Evolutionary conservation across 2,329 filamentous ascomycete genomes (phyloP), one percentile per base, ranked within the genome.

Genomic region (Phoma sp.): DNA sequence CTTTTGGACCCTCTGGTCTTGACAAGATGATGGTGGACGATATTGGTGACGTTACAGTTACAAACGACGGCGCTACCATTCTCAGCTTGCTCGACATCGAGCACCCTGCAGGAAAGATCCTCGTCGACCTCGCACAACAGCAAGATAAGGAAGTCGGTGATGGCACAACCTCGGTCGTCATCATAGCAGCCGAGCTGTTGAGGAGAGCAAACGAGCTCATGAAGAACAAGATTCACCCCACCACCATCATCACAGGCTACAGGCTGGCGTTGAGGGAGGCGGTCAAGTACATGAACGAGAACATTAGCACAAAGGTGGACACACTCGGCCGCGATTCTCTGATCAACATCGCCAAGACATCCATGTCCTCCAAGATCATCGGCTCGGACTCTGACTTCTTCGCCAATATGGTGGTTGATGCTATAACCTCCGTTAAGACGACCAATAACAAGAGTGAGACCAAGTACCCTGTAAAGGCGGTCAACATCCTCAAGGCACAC

Each of bases 21-120:
- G 95, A 99, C 77, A 99, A 99, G 86, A 99, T 99, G 95, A 98
- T 99, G 95, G 95, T 99, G 70, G 95, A 99, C 80, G 95, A 99
- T 76, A 98, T 99, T 77, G 95, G 95, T 74, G 95, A 99, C 81
- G 95, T 99, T 56, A 99, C 95, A 58, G 95, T 99, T 55, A 99
- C 95, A 65, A 99, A 99, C 79, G 95, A 99, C 78, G 95, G 95
- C 74, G 95, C 95, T 51, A 99, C 95, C 31, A 99, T 99, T 72
- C 86, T 99, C 65, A 92, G 87, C 76, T 84, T 99, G 73, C 86
- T 99, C 74, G 95, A 98, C 74, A 93, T 99, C 72, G 94, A 99
- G 77, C 93, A 99, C 79, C 95, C 95, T 50, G 95, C 95, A 52
- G 95, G 95, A 75, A 98, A 97, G 86, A 99, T 99, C 65, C 84